phyloP scores from a whole-genome alignment of 1,284 basidiomycete species.

The Agaricales sp. region DNA sequence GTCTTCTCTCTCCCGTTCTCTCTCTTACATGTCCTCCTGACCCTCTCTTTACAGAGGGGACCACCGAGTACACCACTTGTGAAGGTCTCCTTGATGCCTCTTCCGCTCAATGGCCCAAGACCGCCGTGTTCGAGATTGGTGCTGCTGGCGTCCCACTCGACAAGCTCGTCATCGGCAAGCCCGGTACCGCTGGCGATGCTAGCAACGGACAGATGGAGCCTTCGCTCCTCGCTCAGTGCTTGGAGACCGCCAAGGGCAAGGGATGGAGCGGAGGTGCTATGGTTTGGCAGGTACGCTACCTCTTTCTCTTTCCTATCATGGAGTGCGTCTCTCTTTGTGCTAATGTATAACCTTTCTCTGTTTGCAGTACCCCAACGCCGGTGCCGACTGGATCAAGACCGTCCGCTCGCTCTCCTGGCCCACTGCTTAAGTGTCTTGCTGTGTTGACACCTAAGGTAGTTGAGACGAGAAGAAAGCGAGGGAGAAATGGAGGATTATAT shows the following conservation, averaged over 20 bases:
- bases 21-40: background rate
- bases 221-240: conserved; percentile 40
- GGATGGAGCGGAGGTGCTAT: conserved; percentile 53
- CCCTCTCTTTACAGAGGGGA: too few relatives aligned
- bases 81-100: conserved; percentile 40
- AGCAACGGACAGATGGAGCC: conserved; percentile 48
- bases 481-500: too few relatives aligned
- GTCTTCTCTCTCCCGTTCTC: conserved; percentile 10
- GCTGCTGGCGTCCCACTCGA: conserved; percentile 37
- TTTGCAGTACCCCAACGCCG: conserved; percentile 17
- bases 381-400: conserved; percentile 35
- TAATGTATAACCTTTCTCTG: too few relatives aligned
- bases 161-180: conserved; percentile 51
- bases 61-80: conserved; percentile 51
- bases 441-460: too few relatives aligned
- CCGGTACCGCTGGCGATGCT: conserved; percentile 39
- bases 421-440: too few relatives aligned
- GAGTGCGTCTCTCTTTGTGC: too few relatives aligned
- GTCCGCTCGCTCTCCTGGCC: conserved; percentile 33
- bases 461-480: too few relatives aligned
- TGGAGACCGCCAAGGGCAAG: conserved; percentile 38
- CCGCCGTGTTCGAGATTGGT: conserved; percentile 52
- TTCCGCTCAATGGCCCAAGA: conserved; percentile 33
- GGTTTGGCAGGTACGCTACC: conserved; percentile 17
- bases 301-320: too few relatives aligned